A percentile compares a stretch with the other conserved stretches of the same genome.
Conservation (phyloP, 1,284 basidiomycete genomes). For the Ceratobasidium theobromae region DNA sequence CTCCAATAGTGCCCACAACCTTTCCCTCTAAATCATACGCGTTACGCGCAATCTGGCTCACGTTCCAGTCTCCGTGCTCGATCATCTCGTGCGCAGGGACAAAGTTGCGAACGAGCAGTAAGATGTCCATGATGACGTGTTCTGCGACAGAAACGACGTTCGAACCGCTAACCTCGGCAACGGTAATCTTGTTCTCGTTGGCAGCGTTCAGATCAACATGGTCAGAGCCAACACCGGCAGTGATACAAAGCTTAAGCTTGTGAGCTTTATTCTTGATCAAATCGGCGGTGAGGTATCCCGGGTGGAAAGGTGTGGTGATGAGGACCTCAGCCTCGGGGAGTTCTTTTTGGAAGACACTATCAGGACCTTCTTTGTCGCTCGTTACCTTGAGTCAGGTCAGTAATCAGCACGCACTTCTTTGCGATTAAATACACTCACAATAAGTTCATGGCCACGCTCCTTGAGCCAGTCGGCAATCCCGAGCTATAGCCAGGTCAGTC, state of each 20-base stretch:
- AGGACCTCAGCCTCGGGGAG: slow-evolving; percentile 79
- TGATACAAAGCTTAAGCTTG: slow-evolving; percentile 91
- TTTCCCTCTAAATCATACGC: slow-evolving; percentile 90
- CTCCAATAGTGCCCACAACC: slow-evolving; percentile 86
- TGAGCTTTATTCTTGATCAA: slow-evolving; percentile 58
- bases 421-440: slow-evolving; percentile 46
- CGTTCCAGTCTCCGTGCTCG: slow-evolving; percentile 81
- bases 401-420: neutral
- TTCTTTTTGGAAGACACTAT: slow-evolving; percentile 86
- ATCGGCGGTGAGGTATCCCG: slow-evolving; percentile 61
- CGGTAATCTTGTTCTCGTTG: slow-evolving; percentile 79
- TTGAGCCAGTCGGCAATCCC: slow-evolving; percentile 72
- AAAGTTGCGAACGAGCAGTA: slow-evolving; percentile 86
- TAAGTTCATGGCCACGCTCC: slow-evolving; percentile 74
- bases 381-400: slow-evolving; percentile 60
- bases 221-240: slow-evolving; percentile 93
- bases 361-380: slow-evolving; percentile 83
- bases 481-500: slow-evolving; percentile 51
- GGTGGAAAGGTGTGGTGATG: slow-evolving; percentile 93
- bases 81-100: slow-evolving; percentile 84
- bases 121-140: slow-evolving; percentile 84
- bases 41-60: slow-evolving; percentile 76
- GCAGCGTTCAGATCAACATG: slow-evolving; percentile 90
- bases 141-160: slow-evolving; percentile 93
- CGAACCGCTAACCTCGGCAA: slow-evolving; percentile 77